These are phyloP conservation scores for Globisporangium abappressorium DNA, from an alignment of 352 stramenopile species.

Conservation along the genomic window DNA sequence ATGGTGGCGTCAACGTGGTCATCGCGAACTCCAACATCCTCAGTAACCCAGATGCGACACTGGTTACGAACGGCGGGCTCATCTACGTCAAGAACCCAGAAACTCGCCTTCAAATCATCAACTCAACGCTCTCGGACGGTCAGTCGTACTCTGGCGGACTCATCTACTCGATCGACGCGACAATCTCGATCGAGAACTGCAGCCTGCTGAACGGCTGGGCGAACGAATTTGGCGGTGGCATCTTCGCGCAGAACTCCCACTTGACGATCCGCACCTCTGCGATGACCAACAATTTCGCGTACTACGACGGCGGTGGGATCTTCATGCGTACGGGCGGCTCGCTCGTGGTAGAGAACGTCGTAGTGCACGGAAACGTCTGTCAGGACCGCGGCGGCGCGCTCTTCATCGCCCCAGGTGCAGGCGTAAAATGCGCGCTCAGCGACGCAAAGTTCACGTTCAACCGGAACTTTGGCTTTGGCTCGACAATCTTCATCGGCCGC, in stretches of 20 bases:
- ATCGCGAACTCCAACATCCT: constrained; percentile 30
- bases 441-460: constrained; percentile 39
- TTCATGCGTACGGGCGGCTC: constrained; percentile 35
- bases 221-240: constrained; percentile 50
- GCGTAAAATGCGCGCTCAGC: constrained; percentile 21
- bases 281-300: constrained; percentile 46
- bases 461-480: constrained; percentile 47
- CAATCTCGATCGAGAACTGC: constrained; percentile 29
- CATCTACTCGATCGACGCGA: constrained; percentile 37
- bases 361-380: constrained; percentile 34
- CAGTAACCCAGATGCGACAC: constrained; percentile 27
- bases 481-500: constrained; percentile 46
- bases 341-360: constrained; percentile 21
- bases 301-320: constrained; percentile 58
- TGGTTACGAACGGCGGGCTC: constrained; percentile 33
- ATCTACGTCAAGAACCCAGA: constrained; percentile 38
- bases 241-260: constrained; percentile 32
- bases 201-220: constrained; percentile 31
- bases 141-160: constrained; percentile 40
- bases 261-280: constrained; percentile 23
- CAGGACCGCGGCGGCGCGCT: constrained; percentile 46
- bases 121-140: constrained; percentile 37
- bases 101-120: constrained; percentile 29
- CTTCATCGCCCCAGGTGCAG: constrained; percentile 36
- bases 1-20: constrained; percentile 16